Evolutionary conservation across 345 rosid genomes (phyloP), one percentile per base, ranked within the genome.

Genomic region (Brassica nigra): DNA sequence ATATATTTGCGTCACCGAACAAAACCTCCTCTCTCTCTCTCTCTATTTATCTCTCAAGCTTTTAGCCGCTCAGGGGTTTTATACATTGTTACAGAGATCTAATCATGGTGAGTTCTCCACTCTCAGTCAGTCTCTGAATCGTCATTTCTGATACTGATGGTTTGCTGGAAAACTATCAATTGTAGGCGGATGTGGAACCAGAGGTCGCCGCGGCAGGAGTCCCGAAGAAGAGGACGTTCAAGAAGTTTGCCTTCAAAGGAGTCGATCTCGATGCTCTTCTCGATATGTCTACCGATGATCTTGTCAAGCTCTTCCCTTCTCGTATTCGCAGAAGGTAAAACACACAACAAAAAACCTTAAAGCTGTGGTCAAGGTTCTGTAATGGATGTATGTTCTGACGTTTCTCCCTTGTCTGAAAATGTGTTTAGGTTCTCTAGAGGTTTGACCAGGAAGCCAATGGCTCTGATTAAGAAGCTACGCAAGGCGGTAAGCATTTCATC

Each of bases 321-420:
- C 92, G 99, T 62, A 90, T 93, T 81, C 97, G 99, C 83, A 90
- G 98, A 90, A 94, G 98, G 98, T 90, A n/a, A n/a, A n/a, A n/a
- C n/a, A n/a, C n/a, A n/a, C n/a, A n/a, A n/a, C n/a, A n/a, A n/a
- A n/a, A n/a, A n/a, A n/a, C n/a, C n/a, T n/a, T n/a, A n/a, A n/a
- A n/a, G n/a, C 29, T 15, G 31, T 34, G 8, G 18, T 5, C 5
- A 15, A 36, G 75, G 52, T 54, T 62, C 27, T 73, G 20, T 0
- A 1, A 8, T 33, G 33, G 15, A 62, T 20, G 15, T 54, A 36
- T 20, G 29, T 68, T 63, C 57, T 70, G 42, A 70, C 15, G 5
- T 2, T 7, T 23, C 0, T 29, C 2, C 42, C 2, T 18, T 55
- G 29, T 8, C 71, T 36, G 29, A 1, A 34, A 47, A 11, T 68